A percentile compares a stretch with the other conserved stretches of the same genome.
These are phyloP conservation scores for Quercus suber DNA, from an alignment of 306 rosid species.

Conservation along the genomic window DNA sequence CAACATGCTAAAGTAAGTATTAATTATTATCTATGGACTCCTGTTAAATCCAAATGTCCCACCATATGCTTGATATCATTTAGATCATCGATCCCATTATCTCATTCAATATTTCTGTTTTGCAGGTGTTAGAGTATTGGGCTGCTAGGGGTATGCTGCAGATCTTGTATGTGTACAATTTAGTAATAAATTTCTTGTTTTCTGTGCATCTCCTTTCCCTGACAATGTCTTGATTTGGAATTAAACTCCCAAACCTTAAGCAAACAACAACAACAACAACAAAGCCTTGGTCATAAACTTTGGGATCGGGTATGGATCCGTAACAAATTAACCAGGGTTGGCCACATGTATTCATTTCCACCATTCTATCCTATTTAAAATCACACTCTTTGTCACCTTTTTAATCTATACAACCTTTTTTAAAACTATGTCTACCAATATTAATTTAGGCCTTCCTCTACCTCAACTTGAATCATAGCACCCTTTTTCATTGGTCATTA, in stretches of 20 bases:
- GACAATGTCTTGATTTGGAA: background rate
- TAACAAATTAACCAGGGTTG: too few species aligned
- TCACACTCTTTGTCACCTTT: too few species aligned
- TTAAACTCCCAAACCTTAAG: background rate
- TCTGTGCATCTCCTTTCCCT: background rate
- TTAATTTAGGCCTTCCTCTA: too few species aligned
- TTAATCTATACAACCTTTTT: too few species aligned
- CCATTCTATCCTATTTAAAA: too few species aligned
- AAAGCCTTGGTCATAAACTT: too few species aligned
- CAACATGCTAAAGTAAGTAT: background rate
- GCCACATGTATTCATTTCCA: too few species aligned
- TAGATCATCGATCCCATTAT: background rate
- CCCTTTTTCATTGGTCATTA: too few species aligned
- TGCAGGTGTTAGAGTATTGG: constrained; percentile 72
- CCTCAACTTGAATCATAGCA: too few species aligned
- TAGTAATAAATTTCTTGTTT: constrained; percentile 1
- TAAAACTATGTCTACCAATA: too few species aligned
- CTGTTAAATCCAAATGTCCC: background rate
- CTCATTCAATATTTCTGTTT: constrained; percentile 23
- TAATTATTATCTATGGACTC: background rate
- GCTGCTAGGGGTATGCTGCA: constrained; percentile 81
- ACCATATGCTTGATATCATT: background rate
- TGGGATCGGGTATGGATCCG: too few species aligned
- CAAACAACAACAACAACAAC: background rate
- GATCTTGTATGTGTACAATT: constrained; percentile 61